Percentiles rank a stretch among this genome's conserved stretches.
phyloP scores from a whole-genome alignment of 1,139 yeast genomes.

The Candida tropicalis region DNA sequence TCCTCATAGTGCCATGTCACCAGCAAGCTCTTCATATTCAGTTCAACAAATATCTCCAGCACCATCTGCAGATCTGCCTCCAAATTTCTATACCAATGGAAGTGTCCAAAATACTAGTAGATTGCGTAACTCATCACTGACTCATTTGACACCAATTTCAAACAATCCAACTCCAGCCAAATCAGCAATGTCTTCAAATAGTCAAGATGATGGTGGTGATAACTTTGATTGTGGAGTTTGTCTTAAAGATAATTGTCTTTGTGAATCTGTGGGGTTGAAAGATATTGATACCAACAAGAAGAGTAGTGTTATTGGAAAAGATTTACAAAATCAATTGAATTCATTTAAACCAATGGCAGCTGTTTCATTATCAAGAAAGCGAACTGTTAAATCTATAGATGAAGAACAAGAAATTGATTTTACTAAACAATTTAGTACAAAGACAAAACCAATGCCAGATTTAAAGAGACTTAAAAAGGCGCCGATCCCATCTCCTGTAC shows the following conservation, averaged over 20 bases:
- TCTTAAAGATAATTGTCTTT: conserved; percentile 67
- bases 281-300: conserved; percentile 14
- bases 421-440: conserved; percentile 44
- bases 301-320: conserved; percentile 6
- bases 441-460: conserved; percentile 43
- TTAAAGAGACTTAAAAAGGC: conserved; percentile 29
- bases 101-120: conserved; percentile 3
- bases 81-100: conserved; percentile 14
- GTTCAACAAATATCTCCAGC: conserved; percentile 57
- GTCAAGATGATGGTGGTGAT: conserved; percentile 12
- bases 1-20: conserved; percentile 25
- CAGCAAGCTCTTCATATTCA: conserved; percentile 38
- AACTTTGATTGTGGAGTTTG: conserved; percentile 66
- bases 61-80: conserved; percentile 54
- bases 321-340: conserved; percentile 36
- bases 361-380: conserved; percentile 51
- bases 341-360: conserved; percentile 61
- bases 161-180: conserved; percentile 5
- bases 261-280: conserved; percentile 66
- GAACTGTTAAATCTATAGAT: conserved; percentile 19
- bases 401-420: conserved; percentile 52
- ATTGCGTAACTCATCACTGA: conserved; percentile 11
- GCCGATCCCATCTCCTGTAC: neutral
- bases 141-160: conserved; percentile 21
- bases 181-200: conserved; percentile 2